Base-by-base conservation (phyloP, 2,329 filamentous ascomycete species). In the Exophiala oligosperma region DNA sequence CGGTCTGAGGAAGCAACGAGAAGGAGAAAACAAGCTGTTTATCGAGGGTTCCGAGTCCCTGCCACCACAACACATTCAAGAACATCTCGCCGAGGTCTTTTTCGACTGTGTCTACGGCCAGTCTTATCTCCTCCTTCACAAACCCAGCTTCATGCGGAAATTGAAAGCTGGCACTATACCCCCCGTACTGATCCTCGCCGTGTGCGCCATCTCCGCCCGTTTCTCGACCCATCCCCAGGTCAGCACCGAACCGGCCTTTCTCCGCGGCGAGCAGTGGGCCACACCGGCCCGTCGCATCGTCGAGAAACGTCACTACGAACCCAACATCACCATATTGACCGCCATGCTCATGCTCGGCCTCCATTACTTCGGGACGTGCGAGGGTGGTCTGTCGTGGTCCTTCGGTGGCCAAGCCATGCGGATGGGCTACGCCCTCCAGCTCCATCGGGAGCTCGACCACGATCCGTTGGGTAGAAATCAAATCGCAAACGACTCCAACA, bases 71-170 rank as follows among this genome's bases (percentile, higher is more conserved):
- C 92, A 97, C 41, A 84, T 97, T 11, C 94, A 97, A 71, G 90
- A 96, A 70, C 93, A 97, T 73, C 81, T 99, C 4, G 88, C 92
- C 17, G 92, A 97, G 68, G 86, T 97, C 0, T 99, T 95, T 71
- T 99, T 97, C 69, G 93, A 97, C 69, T 92, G 89, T 68, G 84
- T 97, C 0, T 97, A 99, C 70, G 94, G 94, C 7, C 94, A 97
- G 71, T 90, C 91, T 35, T 99, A 97, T 72, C 90, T 95, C 64
- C 78, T 99, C 21, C 83, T 99, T 8, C 94, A 99, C 75, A 97
- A 97, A 71, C 93, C 94, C 38, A 97, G 92, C 71, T 97, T 95
- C 72, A 96, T 97, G 89, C 84, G 92, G 59, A 91, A 91, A 53
- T 62, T 71, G 62, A 91, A 88, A 68, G 83, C 87, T 59, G 89